Conservation (phyloP, 345 rosid species). For the Bruguiera sexangula region DNA sequence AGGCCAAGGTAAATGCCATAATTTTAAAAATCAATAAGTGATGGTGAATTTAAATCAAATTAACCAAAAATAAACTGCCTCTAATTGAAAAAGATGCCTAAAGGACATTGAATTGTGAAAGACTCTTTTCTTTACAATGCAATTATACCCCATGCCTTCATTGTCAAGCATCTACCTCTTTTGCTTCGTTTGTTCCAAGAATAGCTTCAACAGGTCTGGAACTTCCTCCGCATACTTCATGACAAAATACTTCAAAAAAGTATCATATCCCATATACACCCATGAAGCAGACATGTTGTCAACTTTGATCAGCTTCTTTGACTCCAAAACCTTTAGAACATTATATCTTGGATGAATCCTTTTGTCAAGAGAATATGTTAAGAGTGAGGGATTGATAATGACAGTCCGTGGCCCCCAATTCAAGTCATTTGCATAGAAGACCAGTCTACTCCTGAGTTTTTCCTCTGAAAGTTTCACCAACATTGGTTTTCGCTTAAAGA, state of each 20-base stretch:
- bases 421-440: slow-evolving; percentile 17
- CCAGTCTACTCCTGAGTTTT: slow-evolving; percentile 15
- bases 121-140: no score
- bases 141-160: no score
- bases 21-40: no score
- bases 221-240: slow-evolving; percentile 4
- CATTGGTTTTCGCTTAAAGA: slow-evolving; percentile 14
- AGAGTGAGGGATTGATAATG: slow-evolving; percentile 12
- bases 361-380: slow-evolving; percentile 10
- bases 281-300: background rate
- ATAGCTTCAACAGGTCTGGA: slow-evolving; percentile 26
- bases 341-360: slow-evolving; percentile 25
- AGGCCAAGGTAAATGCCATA: no score
- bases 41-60: no score
- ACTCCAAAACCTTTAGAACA: slow-evolving; percentile 17
- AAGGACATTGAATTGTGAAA: no score
- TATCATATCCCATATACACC: slow-evolving; percentile 4
- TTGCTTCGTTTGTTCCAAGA: background rate
- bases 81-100: no score
- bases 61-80: no score
- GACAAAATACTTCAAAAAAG: slow-evolving; percentile 20
- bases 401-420: slow-evolving; percentile 2
- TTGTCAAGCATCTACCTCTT: no score
- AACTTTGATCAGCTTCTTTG: slow-evolving; percentile 23
- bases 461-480: slow-evolving; percentile 13